phyloP scores from a whole-genome alignment of 129 eudicot species.

The Erigeron canadensis region DNA sequence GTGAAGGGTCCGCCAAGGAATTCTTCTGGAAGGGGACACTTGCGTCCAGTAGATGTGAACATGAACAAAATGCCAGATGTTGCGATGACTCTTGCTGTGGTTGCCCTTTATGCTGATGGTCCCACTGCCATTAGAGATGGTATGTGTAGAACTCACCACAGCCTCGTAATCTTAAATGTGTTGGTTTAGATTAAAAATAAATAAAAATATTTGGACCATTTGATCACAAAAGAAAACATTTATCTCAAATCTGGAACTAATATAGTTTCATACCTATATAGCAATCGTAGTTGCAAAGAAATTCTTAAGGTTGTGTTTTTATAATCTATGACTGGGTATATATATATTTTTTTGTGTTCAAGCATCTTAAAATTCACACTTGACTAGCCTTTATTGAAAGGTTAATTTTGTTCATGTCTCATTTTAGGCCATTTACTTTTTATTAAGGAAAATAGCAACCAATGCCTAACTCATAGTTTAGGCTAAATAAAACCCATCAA shows the following conservation, averaged over 20 bases:
- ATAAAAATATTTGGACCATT: too few relatives aligned
- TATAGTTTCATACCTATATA: not conserved
- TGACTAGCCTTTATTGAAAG: too few relatives aligned
- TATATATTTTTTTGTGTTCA: too few relatives aligned
- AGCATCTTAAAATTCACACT: too few relatives aligned
- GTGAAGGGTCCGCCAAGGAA: slow-evolving; percentile 80
- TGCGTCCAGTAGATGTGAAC: slow-evolving; percentile 84
- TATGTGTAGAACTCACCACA: slow-evolving; percentile 24
- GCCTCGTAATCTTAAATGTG: not conserved
- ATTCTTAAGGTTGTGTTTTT: too few relatives aligned
- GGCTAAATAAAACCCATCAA: too few relatives aligned
- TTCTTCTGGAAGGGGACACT: slow-evolving; percentile 64
- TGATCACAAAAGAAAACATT: not conserved
- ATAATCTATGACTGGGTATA: too few relatives aligned
- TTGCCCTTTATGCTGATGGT: slow-evolving; percentile 91
- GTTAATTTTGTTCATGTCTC: too few relatives aligned
- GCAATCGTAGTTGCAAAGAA: not conserved
- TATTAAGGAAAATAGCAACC: too few relatives aligned
- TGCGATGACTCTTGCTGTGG: slow-evolving; percentile 99
- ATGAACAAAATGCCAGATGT: slow-evolving; percentile 99
- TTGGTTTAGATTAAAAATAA: slow-evolving; percentile 2
- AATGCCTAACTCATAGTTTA: too few relatives aligned
- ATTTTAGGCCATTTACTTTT: too few relatives aligned
- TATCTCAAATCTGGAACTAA: not conserved
- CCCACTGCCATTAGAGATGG: slow-evolving; percentile 97